Conservation (phyloP, 192 early-diverging fungal genomes). For the Backusella westeae region DNA sequence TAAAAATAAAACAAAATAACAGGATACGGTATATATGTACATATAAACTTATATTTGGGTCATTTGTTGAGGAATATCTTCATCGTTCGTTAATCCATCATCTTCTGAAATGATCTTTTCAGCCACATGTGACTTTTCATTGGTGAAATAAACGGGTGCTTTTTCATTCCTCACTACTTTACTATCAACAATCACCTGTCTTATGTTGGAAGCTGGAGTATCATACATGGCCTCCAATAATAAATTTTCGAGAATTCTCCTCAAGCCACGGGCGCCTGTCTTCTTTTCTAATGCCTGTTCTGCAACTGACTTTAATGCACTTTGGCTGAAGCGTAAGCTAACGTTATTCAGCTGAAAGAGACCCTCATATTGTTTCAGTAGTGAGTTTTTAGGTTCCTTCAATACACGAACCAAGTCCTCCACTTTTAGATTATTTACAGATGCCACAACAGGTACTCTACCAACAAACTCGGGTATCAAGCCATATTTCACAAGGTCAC, state of each 20-base stretch:
- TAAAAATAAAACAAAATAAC: neutral
- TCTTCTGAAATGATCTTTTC: constrained; percentile 17
- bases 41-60: constrained; percentile 18
- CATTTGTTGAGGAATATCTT: constrained; percentile 17
- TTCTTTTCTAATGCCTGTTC: constrained; percentile 76
- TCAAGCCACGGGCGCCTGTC: constrained; percentile 84
- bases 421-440: constrained; percentile 63
- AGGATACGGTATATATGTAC: neutral
- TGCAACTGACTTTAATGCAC: constrained; percentile 69
- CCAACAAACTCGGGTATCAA: constrained; percentile 91
- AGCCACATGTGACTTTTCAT: constrained; percentile 30
- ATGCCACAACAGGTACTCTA: constrained; percentile 77
- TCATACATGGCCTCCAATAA: constrained; percentile 82
- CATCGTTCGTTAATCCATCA: constrained; percentile 7
- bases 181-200: constrained; percentile 70
- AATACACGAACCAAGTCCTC: constrained; percentile 75
- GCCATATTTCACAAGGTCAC: constrained; percentile 83
- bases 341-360: constrained; percentile 68
- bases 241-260: constrained; percentile 71
- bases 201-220: constrained; percentile 68
- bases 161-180: constrained; percentile 66
- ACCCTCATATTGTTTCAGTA: constrained; percentile 79
- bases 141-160: constrained; percentile 59
- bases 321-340: constrained; percentile 63
- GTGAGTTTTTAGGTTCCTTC: constrained; percentile 79